Evolutionary conservation across 2,329 filamentous ascomycete genomes (phyloP), one percentile per base, ranked within the genome.

Genomic region (Fusarium liriodendri): DNA sequence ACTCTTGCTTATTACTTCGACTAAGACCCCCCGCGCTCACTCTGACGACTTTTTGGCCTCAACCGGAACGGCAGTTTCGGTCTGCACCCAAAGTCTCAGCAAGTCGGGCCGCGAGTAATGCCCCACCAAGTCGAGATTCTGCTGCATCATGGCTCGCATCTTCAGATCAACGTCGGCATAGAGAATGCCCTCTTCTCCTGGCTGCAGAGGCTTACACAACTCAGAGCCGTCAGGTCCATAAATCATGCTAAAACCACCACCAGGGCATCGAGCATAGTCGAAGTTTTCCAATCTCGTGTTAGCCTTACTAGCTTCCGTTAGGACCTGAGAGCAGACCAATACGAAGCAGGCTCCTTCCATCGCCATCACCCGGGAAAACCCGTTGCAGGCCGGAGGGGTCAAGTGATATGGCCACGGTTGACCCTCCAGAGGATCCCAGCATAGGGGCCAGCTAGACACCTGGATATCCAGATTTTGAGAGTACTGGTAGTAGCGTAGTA

Each of bases 401-500:
- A 60, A 6, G 18, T 60, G 57, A 27, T 40, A 60, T 1, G 57
- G 57, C 57, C 57, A 60, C 2, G 52, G 32, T 13, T 57, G 52
- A 4, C 29, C 27, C 20, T 22, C 29, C 0, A 33, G 32, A 11
- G 33, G 52, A 6, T 37, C 22, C 42, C 42, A 47, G 14, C 29
- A 57, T 5, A 47, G 33, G 0, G 66, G 66, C 66, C 66, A 68
- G 1, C 38, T 45, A 6, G 42, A 47, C 1, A 68, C 33, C 11
- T 68, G 66, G 11, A 68, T 45, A 7, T 68, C 50, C 0, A 60
- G 61, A 1, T 57, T 33, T 27, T 68, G 42, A 5, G 54, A 38
- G 40, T 68, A 68, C 16, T 45, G 38, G 29, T 68, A 45, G 8
- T 68, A 68, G 7, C 50, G 35, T 1, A 68, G 54, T 3, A 68